Percentiles rank a stretch among this genome's conserved stretches.
These are phyloP conservation scores for Lathyrus tuberosus DNA, from an alignment of 306 rosid species.

Conservation along the genomic window DNA sequence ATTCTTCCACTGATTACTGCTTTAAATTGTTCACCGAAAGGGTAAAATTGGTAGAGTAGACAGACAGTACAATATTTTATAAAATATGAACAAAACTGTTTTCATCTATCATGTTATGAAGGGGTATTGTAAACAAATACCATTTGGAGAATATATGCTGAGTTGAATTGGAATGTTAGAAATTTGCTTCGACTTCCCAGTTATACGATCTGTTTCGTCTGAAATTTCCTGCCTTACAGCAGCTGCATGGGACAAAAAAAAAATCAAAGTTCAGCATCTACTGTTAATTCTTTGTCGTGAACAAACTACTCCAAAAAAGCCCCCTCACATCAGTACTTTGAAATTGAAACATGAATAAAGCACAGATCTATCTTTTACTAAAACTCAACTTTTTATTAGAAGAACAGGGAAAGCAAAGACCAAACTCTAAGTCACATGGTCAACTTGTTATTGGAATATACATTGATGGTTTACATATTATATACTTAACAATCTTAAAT, in stretches of 20 bases:
- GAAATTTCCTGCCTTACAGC: conserved; percentile 86
- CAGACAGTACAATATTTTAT: not conserved
- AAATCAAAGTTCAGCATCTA: not conserved
- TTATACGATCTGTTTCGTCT: conserved; percentile 96
- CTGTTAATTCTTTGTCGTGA: not conserved
- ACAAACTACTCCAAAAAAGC: not conserved
- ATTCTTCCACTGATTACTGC: not conserved
- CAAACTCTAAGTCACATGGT: too few relatives aligned
- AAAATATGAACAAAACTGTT: conserved; percentile 7
- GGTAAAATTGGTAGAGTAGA: not conserved
- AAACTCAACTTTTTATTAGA: too few relatives aligned
- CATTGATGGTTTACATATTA: too few relatives aligned
- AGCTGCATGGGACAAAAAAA: conserved; percentile 53
- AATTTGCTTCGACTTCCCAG: conserved; percentile 90
- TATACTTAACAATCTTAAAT: too few relatives aligned
- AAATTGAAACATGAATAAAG: too few relatives aligned
- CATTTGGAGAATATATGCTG: conserved; percentile 96
- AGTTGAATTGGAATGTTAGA: conserved; percentile 94
- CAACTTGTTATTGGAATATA: too few relatives aligned
- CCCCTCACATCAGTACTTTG: not conserved
- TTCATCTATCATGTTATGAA: conserved; percentile 17
- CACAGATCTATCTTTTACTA: too few relatives aligned
- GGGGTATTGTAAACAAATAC: conserved; percentile 53
- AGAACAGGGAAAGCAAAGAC: too few relatives aligned
- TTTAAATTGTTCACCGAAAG: conserved; percentile 1